These are phyloP conservation scores for Penicillium salamii DNA, from an alignment of 495 filamentous ascomycete genomes.

Conservation along the genomic window DNA sequence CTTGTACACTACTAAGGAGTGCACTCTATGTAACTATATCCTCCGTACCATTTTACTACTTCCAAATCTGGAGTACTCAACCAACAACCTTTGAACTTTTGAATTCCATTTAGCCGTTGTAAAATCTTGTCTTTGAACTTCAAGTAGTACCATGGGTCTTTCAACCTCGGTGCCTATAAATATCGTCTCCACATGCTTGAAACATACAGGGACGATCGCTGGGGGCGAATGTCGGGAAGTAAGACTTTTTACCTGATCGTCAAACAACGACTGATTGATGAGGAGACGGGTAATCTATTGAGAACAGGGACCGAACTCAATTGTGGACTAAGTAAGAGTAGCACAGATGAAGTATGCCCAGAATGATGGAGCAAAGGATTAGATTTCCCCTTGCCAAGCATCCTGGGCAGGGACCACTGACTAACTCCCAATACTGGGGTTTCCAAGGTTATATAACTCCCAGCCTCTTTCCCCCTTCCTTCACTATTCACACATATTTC, in stretches of 20 bases:
- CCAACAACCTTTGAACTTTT: too few relatives aligned
- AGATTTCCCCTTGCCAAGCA: slow-evolving; percentile 8
- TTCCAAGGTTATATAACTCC: slow-evolving; percentile 1
- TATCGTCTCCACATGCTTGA: neutral
- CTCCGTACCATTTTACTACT: too few relatives aligned
- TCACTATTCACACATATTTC: neutral
- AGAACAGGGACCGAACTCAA: too few relatives aligned
- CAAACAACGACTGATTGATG: neutral
- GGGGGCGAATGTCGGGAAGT: neutral
- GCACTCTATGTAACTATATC: too few relatives aligned
- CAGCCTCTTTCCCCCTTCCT: neutral
- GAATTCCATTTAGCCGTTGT: neutral
- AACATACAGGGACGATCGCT: slow-evolving; percentile 1
- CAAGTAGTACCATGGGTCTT: neutral
- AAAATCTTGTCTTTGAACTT: neutral
- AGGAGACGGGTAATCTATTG: neutral
- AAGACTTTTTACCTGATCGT: neutral
- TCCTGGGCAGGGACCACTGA: neutral
- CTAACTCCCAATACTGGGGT: neutral
- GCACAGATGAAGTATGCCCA: too few relatives aligned
- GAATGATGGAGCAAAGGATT: too few relatives aligned
- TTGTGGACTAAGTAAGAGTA: too few relatives aligned
- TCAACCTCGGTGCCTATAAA: slow-evolving; percentile 1
- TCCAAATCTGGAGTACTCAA: too few relatives aligned
- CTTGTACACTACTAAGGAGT: too few relatives aligned